Evolutionary conservation across 768 basidiomycete genomes (phyloP).

Genomic region (Crucibulum laeve): DNA sequence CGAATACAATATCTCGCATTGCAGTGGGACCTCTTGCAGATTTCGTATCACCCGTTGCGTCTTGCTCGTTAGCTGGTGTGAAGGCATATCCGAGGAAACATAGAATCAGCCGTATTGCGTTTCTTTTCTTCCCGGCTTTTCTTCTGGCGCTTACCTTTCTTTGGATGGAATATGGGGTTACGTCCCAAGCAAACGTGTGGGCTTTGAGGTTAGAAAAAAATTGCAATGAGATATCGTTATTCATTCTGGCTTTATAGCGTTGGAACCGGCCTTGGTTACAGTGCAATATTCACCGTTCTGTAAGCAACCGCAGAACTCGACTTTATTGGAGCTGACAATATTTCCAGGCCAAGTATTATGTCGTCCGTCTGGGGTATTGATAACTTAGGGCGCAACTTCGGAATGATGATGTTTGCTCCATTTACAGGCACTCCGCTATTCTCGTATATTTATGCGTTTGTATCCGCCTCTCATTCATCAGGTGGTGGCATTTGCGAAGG

Average conservation of each 20-base stretch:
- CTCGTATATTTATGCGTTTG: slow-evolving; percentile 75
- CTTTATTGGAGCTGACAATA: slow-evolving; percentile 1
- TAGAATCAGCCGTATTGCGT: slow-evolving; percentile 56
- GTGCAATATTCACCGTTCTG: slow-evolving; percentile 67
- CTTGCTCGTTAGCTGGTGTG: slow-evolving; percentile 31
- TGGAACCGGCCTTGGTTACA: slow-evolving; percentile 67
- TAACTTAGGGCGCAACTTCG: slow-evolving; percentile 76
- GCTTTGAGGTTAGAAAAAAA: slow-evolving; percentile 49
- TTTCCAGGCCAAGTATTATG: slow-evolving; percentile 62
- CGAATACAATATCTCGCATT: slow-evolving; percentile 71
- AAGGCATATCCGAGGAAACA: slow-evolving; percentile 41
- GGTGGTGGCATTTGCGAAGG: slow-evolving; percentile 52
- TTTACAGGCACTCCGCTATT: slow-evolving; percentile 73
- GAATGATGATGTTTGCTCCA: slow-evolving; percentile 69
- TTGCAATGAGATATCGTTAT: neutral
- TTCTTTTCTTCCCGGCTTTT: slow-evolving; percentile 46
- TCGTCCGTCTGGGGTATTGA: slow-evolving; percentile 67
- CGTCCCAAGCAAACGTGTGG: slow-evolving; percentile 56
- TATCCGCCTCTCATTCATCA: slow-evolving; percentile 47
- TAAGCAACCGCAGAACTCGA: slow-evolving; percentile 29
- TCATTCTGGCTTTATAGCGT: slow-evolving; percentile 33
- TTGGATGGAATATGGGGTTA: slow-evolving; percentile 50
- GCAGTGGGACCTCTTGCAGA: slow-evolving; percentile 69
- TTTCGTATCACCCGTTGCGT: slow-evolving; percentile 59
- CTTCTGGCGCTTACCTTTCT: slow-evolving; percentile 47